Evolutionary conservation across 2,329 filamentous ascomycete species (phyloP).

Genomic region (Phyllosticta citriasiana): DNA sequence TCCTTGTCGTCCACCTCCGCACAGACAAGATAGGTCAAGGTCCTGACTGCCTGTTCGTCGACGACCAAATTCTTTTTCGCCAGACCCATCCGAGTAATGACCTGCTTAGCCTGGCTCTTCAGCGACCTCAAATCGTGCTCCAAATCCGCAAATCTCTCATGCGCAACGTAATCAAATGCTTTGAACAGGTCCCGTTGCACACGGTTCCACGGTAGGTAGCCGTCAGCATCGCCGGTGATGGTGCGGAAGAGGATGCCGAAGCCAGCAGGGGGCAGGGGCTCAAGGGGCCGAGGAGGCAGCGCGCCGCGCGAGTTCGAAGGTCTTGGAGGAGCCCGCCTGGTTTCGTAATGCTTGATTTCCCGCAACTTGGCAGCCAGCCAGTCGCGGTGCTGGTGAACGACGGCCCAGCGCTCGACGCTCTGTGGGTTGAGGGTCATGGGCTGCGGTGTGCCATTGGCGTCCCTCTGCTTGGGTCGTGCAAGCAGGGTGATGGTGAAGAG

Average conservation of each 20-base stretch:
- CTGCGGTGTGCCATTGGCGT: no score
- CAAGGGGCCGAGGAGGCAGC: background rate
- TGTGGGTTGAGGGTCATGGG: background rate
- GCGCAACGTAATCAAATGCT: background rate
- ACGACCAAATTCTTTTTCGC: background rate
- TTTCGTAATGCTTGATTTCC: background rate
- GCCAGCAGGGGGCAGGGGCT: no score
- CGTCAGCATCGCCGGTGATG: background rate
- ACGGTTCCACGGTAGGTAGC: background rate
- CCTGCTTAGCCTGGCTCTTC: background rate
- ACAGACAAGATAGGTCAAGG: background rate
- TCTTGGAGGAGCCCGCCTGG: no score
- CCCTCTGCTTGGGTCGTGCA: no score
- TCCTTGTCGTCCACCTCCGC: background rate
- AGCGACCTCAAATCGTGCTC: background rate
- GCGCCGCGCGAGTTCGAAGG: no score
- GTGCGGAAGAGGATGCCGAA: background rate
- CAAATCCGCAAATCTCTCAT: background rate
- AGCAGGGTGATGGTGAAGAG: no score
- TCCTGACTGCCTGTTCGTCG: background rate
- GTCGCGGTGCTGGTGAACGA: background rate
- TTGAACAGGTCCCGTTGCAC: background rate
- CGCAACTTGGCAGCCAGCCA: background rate
- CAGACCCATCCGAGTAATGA: background rate
- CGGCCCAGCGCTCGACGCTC: background rate